Base-by-base conservation (phyloP, 2,329 filamentous ascomycete species). In the Escovopsis sp. region DNA sequence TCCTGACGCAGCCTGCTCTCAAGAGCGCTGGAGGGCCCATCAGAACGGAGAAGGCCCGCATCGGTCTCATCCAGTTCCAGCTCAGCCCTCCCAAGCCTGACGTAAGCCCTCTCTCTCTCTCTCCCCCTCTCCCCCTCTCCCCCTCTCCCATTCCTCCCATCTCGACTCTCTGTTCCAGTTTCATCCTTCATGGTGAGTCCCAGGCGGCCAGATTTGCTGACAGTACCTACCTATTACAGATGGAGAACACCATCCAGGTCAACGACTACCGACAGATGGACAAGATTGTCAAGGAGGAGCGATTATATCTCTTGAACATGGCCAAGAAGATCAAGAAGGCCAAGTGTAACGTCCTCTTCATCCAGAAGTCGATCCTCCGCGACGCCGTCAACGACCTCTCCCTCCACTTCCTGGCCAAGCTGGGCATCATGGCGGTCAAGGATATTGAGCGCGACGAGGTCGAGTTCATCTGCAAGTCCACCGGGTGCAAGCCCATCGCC, bases 281-380 rank as follows among this genome's bases (percentile, higher is more conserved):
- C 72, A 98, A 96, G 75, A 98, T 98, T 51, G 76, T 98, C 53
- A 98, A 98, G 69, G 91, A 98, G 68, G 91, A 98, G 71, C 85
- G 91, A 52, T 84, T 91, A 53, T 98, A 98, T 66, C 77, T 98
- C 49, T 76, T 98, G 45, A 96, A 96, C 71, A 84, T 98, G 78
- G 88, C 93, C 59, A 96, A 98, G 77, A 98, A 96, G 75, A 98
- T 98, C 65, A 95, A 96, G 70, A 98, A 96, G 74, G 88, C 91
- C 52, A 98, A 96, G 72, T 98, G 91, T 70, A 98, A 98, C 56
- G 91, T 98, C 35, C 79, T 96, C 36, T 72, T 98, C 51, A 96
- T 98, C 53, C 91, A 98, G 60, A 98, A 98, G 68, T 96, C 89
- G 12, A 98, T 98, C 53, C 78, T 98, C 45, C 81, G 91, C 53